phyloP scores from a whole-genome alignment of 176 grass and related monocot species.

The Triticum urartu region DNA sequence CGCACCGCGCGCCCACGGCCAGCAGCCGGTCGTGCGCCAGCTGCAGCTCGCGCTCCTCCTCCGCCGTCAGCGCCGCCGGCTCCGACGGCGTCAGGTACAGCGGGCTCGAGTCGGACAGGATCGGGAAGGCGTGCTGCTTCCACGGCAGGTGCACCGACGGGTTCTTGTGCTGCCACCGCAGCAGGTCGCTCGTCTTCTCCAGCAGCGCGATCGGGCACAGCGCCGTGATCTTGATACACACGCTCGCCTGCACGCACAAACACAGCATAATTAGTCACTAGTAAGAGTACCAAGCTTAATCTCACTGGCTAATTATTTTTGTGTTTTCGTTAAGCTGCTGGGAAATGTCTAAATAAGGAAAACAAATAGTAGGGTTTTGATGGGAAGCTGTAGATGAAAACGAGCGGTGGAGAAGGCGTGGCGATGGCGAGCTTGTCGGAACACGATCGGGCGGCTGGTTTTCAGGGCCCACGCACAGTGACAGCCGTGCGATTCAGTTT shows the following conservation, averaged over 20 bases:
- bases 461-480: slow-evolving; percentile 40
- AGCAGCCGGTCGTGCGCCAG: slow-evolving; percentile 59
- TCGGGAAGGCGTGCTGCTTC: slow-evolving; percentile 59
- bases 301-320: no score
- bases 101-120: slow-evolving; percentile 69
- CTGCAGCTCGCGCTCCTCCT: slow-evolving; percentile 61
- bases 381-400: background rate
- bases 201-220: slow-evolving; percentile 79
- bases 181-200: slow-evolving; percentile 74
- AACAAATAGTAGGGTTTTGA: background rate
- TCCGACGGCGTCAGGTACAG: slow-evolving; percentile 60
- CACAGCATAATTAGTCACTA: background rate
- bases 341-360: slow-evolving; percentile 26
- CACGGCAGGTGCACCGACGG: slow-evolving; percentile 69
- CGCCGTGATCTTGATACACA: slow-evolving; percentile 93
- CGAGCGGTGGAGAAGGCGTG: slow-evolving; percentile 23
- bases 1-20: slow-evolving; percentile 52
- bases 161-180: slow-evolving; percentile 81
- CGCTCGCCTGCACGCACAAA: slow-evolving; percentile 55
- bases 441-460: background rate
- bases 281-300: no score
- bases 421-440: background rate
- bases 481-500: slow-evolving; percentile 37
- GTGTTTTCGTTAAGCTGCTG: background rate
- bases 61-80: slow-evolving; percentile 51